Evolutionary conservation across 1,139 yeast genomes (phyloP), one percentile per base, ranked within the genome.

Genomic region (Candida neerlandica): DNA sequence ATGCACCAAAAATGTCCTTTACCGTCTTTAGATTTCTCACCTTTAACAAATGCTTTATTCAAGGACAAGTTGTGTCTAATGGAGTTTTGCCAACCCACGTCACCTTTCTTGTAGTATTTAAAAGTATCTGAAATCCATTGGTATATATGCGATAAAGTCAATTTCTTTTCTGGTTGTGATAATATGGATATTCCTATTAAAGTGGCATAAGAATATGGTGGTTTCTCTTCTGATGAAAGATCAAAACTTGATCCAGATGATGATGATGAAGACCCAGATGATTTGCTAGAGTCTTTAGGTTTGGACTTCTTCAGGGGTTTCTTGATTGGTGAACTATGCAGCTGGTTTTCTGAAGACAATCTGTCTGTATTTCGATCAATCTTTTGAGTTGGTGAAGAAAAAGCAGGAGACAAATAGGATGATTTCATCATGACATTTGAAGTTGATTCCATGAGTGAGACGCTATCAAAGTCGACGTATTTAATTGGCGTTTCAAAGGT

Each of bases 1-100:
- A 94, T 89, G 59, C 89, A 84, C 99, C 99, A 95, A 67, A 87
- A 94, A 70, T 92, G 96, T 32, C 99, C 99, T 70, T 94, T 94
- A 5, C 98, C 98, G 66, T 89, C 96, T 59, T 89, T 87, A 14
- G 97, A 92, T 64, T 94, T 87, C 57, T 89, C 96, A 35, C 96
- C 90, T 69, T 94, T 94, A 49, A 86, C 80, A 60, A 90, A 90
- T 1, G 96, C 96, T 64, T 89, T 90, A 69, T 89, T 90, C 57
- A 90, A 74, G 23, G 95, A 86, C 49, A 90, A 72, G 58, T 90
- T 88, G 66, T 89, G 96, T 52, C 96, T 85, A 56, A 89, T 89
- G 27, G 96, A 88, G 66, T 89, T 89, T 64, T 89, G 96, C 97
- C 97, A 89, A 27, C 98, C 97, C 14, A 91, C 89, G 58, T 91